phyloP scores from a whole-genome alignment of 495 filamentous ascomycete genomes.

The Jackrogersella minutella region DNA sequence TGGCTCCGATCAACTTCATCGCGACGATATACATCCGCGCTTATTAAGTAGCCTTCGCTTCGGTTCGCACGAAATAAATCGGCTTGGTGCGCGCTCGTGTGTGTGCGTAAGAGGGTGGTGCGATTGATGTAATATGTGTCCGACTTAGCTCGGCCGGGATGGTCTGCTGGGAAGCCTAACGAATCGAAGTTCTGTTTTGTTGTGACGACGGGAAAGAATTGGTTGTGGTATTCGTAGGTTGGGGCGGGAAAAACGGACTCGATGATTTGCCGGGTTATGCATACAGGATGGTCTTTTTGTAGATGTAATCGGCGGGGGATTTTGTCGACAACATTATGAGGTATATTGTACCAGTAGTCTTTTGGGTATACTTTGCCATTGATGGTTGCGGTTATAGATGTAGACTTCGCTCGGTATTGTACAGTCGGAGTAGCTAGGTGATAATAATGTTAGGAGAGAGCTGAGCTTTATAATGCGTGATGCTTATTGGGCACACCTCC shows the following conservation, averaged over 20 bases:
- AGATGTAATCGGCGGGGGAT: slow-evolving; percentile 81
- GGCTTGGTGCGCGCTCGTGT: slow-evolving; percentile 92
- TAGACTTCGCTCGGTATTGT: slow-evolving; percentile 19
- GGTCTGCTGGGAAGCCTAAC: slow-evolving; percentile 87
- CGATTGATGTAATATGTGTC: slow-evolving; percentile 97
- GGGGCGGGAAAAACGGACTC: slow-evolving; percentile 84
- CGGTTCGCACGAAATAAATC: slow-evolving; percentile 80
- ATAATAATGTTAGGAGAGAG: slow-evolving; percentile 1
- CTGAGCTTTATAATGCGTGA: slow-evolving; percentile 1
- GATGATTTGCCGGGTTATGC: slow-evolving; percentile 89
- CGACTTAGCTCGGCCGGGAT: slow-evolving; percentile 84
- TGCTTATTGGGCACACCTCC: slow-evolving; percentile 26
- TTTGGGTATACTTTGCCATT: slow-evolving; percentile 68
- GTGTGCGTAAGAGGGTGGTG: slow-evolving; percentile 84
- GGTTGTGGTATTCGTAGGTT: slow-evolving; percentile 77
- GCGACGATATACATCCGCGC: slow-evolving; percentile 94
- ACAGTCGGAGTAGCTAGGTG: slow-evolving; percentile 11
- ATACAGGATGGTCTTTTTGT: slow-evolving; percentile 85
- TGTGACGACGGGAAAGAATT: slow-evolving; percentile 83
- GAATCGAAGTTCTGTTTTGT: slow-evolving; percentile 94
- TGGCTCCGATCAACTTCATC: slow-evolving; percentile 95
- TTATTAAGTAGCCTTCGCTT: slow-evolving; percentile 84
- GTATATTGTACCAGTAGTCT: slow-evolving; percentile 87
- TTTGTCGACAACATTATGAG: slow-evolving; percentile 74
- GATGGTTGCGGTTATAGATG: slow-evolving; percentile 58